phyloP scores from a whole-genome alignment of 2,329 filamentous ascomycete genomes.

The Akanthomyces muscarius region DNA sequence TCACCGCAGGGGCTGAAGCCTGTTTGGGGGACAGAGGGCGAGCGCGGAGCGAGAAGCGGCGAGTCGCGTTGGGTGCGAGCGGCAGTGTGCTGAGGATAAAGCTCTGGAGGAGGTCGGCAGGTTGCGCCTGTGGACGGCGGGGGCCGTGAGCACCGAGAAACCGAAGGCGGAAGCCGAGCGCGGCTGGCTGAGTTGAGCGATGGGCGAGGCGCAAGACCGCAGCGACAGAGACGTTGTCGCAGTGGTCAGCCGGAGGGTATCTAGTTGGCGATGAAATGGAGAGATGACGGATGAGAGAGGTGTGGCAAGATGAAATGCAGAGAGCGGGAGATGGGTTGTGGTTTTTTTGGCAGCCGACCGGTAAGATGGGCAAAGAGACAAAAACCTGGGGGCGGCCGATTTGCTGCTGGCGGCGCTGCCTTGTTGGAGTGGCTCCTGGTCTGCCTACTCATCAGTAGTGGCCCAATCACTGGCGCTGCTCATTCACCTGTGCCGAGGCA shows the following conservation, averaged over 20 bases:
- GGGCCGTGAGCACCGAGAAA: conserved; percentile 12
- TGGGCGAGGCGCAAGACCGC: not conserved
- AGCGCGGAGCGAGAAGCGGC: not conserved
- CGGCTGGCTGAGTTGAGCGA: not conserved
- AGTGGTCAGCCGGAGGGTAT: not conserved
- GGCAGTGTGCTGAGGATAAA: not conserved
- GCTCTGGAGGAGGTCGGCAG: conserved; percentile 11
- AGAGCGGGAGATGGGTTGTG: not conserved
- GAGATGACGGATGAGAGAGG: not conserved
- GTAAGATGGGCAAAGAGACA: not conserved
- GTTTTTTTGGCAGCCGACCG: not conserved
- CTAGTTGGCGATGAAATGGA: not conserved
- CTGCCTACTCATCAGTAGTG: too few species aligned
- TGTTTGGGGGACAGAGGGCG: not conserved
- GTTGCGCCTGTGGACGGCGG: conserved; percentile 14
- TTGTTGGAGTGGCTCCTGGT: not conserved
- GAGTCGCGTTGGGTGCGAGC: conserved; percentile 1
- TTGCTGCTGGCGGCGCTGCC: not conserved
- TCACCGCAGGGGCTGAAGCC: not conserved
- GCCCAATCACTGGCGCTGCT: not conserved
- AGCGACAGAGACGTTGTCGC: not conserved
- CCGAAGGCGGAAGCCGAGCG: conserved; percentile 5
- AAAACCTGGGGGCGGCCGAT: conserved; percentile 1
- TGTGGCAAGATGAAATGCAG: not conserved
- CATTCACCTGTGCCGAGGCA: conserved; percentile 11